Percentiles rank a stretch among this genome's conserved stretches.
These are phyloP conservation scores for Aspergillus pseudonomiae DNA, from an alignment of 2,329 filamentous ascomycete genomes.

Conservation along the genomic window DNA sequence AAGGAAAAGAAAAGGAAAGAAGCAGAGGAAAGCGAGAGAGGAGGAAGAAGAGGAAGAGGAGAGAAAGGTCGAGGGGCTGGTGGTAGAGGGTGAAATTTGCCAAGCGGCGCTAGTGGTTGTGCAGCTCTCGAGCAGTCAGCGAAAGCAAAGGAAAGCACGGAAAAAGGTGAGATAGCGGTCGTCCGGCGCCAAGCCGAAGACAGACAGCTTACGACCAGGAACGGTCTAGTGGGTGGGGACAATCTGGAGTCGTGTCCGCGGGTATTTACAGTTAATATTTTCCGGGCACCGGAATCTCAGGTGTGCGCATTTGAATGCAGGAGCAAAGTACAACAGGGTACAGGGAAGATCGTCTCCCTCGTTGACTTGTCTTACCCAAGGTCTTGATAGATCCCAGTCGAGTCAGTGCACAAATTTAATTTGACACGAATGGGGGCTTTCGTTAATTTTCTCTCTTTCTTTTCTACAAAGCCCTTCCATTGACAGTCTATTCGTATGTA, in stretches of 20 bases:
- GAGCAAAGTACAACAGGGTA: conserved; percentile 5
- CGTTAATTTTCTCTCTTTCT: not conserved
- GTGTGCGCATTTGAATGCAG: conserved; percentile 9
- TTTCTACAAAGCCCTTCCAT: not conserved
- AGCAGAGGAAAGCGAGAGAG: conserved; percentile 17
- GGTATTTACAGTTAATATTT: conserved; percentile 34
- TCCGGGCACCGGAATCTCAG: conserved; percentile 24
- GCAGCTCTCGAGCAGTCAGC: conserved; percentile 34
- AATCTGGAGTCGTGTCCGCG: conserved; percentile 30
- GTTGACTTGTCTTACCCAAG: not conserved
- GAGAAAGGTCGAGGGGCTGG: conserved; percentile 36
- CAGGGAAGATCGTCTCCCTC: not conserved
- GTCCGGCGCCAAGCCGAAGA: conserved; percentile 29
- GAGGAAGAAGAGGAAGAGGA: conserved; percentile 16
- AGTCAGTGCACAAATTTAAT: not conserved
- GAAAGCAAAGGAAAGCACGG: conserved; percentile 25
- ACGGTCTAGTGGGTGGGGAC: conserved; percentile 31
- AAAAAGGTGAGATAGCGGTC: conserved; percentile 29
- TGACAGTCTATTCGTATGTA: not conserved
- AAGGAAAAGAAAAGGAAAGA: conserved; percentile 15
- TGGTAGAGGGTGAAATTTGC: conserved; percentile 35
- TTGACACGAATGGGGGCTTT: not conserved
- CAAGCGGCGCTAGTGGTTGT: conserved; percentile 41
- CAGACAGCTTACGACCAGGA: conserved; percentile 30
- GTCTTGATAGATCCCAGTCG: not conserved